These are phyloP conservation scores for Penicillium paneum DNA, from an alignment of 2,329 filamentous ascomycete species.

Conservation along the genomic window DNA sequence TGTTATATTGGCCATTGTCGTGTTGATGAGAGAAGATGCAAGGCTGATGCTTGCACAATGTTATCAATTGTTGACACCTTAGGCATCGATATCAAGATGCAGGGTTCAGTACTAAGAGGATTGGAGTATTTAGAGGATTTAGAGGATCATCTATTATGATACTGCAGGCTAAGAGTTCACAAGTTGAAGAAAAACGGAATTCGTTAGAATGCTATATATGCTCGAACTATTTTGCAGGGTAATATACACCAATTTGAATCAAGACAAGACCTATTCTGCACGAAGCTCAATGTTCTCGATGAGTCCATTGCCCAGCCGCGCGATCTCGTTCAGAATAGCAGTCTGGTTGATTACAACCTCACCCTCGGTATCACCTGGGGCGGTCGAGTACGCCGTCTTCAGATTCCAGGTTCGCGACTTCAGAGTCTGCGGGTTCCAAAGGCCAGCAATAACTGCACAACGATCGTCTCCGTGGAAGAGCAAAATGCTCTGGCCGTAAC, in stretches of 20 bases:
- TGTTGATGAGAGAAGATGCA: not conserved
- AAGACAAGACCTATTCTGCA: slow-evolving; percentile 13
- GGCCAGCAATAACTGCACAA: slow-evolving; percentile 58
- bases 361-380: slow-evolving; percentile 21
- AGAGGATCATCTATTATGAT: not conserved
- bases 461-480: slow-evolving; percentile 70
- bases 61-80: slow-evolving; percentile 1
- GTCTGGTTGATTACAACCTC: slow-evolving; percentile 37
- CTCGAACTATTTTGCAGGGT: not conserved
- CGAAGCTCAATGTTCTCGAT: slow-evolving; percentile 63
- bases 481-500: slow-evolving; percentile 68
- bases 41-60: not conserved
- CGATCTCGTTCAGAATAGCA: slow-evolving; percentile 46
- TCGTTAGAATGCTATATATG: not conserved
- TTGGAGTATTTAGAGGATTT: too few relatives aligned
- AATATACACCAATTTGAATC: slow-evolving; percentile 20
- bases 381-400: slow-evolving; percentile 39
- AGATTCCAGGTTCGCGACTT: slow-evolving; percentile 35
- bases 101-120: not conserved
- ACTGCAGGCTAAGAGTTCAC: not conserved
- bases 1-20: slow-evolving; percentile 13
- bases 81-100: slow-evolving; percentile 5
- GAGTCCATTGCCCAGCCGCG: slow-evolving; percentile 57
- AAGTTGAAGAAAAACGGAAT: not conserved
- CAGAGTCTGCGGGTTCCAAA: slow-evolving; percentile 59